Percentiles rank a stretch among this genome's conserved stretches.
Conservation (phyloP, 192 early-diverging fungal genomes). For the Phlyctochytrium arcticum region DNA sequence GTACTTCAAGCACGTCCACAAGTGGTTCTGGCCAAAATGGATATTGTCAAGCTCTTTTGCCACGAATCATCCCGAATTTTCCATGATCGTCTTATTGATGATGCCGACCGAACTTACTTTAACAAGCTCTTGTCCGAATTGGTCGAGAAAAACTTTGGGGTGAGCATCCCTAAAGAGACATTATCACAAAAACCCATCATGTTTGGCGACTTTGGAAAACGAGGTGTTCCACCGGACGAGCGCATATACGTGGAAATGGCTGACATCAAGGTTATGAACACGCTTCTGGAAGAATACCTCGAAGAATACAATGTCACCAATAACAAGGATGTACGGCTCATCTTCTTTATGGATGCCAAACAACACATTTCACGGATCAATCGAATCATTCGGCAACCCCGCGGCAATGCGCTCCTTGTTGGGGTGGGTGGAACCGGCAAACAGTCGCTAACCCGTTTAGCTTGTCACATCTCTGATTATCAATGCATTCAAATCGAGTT, state of each 20-base stretch:
- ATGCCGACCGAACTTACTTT: constrained; percentile 47
- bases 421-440: constrained; percentile 60
- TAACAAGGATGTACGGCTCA: constrained; percentile 52
- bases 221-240: constrained; percentile 55
- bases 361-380: constrained; percentile 55
- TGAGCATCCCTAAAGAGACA: constrained; percentile 43
- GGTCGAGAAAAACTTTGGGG: constrained; percentile 54
- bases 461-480: constrained; percentile 59
- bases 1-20: constrained; percentile 44
- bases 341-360: constrained; percentile 60
- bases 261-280: constrained; percentile 54
- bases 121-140: constrained; percentile 54
- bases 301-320: constrained; percentile 63
- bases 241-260: constrained; percentile 51
- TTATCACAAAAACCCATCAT: constrained; percentile 51
- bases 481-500: constrained; percentile 57
- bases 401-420: constrained; percentile 56
- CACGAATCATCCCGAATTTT: constrained; percentile 58
- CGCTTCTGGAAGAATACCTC: constrained; percentile 56
- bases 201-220: constrained; percentile 56
- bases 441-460: constrained; percentile 53
- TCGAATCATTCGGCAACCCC: constrained; percentile 54
- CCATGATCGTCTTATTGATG: constrained; percentile 58
- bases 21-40: constrained; percentile 36
- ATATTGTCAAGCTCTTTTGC: constrained; percentile 52